These are phyloP conservation scores for Auriculariales sp. DNA, from an alignment of 768 basidiomycete genomes.

Conservation along the genomic window DNA sequence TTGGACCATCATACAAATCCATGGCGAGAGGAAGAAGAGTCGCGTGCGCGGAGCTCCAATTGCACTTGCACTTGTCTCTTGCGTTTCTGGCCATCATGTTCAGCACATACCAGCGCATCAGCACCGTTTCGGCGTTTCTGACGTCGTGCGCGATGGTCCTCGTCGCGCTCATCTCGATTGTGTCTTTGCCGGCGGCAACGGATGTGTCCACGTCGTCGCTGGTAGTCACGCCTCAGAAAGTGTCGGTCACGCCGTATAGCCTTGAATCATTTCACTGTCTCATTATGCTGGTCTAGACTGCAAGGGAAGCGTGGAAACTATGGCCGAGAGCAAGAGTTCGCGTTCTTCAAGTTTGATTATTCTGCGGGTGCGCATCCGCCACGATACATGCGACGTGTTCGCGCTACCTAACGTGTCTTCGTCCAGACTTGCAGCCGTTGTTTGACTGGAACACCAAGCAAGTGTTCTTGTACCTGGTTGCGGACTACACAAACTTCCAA, in stretches of 20 bases:
- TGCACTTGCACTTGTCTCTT: not conserved
- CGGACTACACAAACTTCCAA: constrained; percentile 61
- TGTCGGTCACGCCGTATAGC: constrained; percentile 33
- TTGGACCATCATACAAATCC: constrained; percentile 60
- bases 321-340: constrained; percentile 45
- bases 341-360: constrained; percentile 70
- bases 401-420: not conserved
- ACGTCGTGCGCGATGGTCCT: constrained; percentile 64
- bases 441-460: constrained; percentile 98
- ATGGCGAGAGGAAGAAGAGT: not conserved
- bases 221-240: constrained; percentile 48
- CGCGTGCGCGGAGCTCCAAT: not conserved
- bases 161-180: constrained; percentile 54
- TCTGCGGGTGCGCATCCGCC: constrained; percentile 44
- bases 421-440: constrained; percentile 59
- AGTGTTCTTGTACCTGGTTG: constrained; percentile 73
- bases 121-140: constrained; percentile 57
- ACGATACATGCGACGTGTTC: not conserved
- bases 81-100: constrained; percentile 35
- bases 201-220: constrained; percentile 8
- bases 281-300: constrained; percentile 1
- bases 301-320: constrained; percentile 5
- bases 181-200: constrained; percentile 50
- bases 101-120: constrained; percentile 51
- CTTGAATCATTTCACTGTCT: not conserved